phyloP scores from a whole-genome alignment of 352 stramenopile species.

The Globisporangium spiculum region DNA sequence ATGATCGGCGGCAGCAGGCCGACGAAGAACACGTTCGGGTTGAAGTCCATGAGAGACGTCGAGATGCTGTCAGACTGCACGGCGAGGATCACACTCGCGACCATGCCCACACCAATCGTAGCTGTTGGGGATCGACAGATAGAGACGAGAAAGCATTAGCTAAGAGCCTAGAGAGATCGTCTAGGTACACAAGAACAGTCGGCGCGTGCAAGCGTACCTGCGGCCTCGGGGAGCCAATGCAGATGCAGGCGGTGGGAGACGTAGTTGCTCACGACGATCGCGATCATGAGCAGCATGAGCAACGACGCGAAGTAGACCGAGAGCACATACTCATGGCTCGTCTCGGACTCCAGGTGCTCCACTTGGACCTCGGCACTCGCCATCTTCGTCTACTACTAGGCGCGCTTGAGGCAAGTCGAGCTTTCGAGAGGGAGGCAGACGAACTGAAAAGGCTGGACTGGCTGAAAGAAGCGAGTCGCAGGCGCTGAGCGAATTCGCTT shows the following conservation, averaged over 20 bases:
- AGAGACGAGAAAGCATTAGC: neutral
- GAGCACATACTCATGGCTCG: constrained; percentile 75
- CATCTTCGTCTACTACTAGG: constrained; percentile 14
- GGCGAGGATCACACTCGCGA: constrained; percentile 54
- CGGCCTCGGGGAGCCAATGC: constrained; percentile 72
- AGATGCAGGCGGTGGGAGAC: constrained; percentile 70
- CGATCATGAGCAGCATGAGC: constrained; percentile 68
- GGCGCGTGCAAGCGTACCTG: constrained; percentile 22
- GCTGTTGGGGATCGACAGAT: constrained; percentile 15
- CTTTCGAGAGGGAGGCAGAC: neutral
- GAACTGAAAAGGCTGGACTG: no score
- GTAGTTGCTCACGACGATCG: constrained; percentile 81
- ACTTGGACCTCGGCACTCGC: constrained; percentile 29
- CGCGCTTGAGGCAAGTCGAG: neutral
- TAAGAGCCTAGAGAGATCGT: neutral
- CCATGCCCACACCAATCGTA: constrained; percentile 59
- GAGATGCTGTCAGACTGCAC: constrained; percentile 70
- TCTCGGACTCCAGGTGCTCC: constrained; percentile 40
- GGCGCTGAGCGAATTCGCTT: neutral
- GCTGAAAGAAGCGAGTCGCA: neutral
- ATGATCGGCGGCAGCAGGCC: constrained; percentile 92
- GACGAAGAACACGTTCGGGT: constrained; percentile 93
- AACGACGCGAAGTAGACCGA: constrained; percentile 78
- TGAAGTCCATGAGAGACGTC: constrained; percentile 82
- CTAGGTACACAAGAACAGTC: neutral